phyloP scores from a whole-genome alignment of 2,329 filamentous ascomycete species.

The Colletotrichum agaves region DNA sequence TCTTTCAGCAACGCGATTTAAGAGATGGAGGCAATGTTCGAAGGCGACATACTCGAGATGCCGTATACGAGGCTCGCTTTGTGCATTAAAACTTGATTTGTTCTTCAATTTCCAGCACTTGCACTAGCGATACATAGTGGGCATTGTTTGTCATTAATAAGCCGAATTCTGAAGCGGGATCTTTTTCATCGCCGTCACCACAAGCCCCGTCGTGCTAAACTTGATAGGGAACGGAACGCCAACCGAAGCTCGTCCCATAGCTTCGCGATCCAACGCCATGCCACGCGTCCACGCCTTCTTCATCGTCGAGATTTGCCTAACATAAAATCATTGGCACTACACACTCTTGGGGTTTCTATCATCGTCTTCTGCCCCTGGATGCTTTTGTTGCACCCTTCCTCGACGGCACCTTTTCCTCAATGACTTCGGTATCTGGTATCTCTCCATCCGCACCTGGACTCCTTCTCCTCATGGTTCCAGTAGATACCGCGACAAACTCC shows the following conservation, averaged over 20 bases:
- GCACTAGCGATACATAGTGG: background rate
- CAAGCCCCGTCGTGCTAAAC: conserved; percentile 19
- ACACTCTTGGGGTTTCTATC: background rate
- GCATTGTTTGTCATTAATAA: conserved; percentile 12
- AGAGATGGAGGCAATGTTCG: background rate
- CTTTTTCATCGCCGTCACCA: conserved; percentile 5
- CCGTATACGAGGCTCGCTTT: too few relatives aligned
- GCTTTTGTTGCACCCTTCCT: conserved; percentile 49
- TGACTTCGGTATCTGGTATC: conserved; percentile 65
- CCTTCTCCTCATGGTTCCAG: conserved; percentile 87
- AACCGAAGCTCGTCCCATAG: conserved; percentile 30
- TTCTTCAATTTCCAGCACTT: background rate
- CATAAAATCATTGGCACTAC: background rate
- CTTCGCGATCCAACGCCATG: conserved; percentile 31
- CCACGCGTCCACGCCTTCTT: conserved; percentile 14
- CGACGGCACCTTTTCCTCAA: conserved; percentile 53
- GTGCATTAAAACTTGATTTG: background rate
- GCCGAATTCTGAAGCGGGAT: background rate
- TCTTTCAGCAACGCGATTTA: background rate
- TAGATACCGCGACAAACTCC: conserved; percentile 76
- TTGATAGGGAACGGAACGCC: conserved; percentile 18
- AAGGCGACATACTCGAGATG: background rate
- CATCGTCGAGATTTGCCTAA: background rate
- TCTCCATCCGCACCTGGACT: conserved; percentile 80
- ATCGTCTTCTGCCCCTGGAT: conserved; percentile 31